These are phyloP conservation scores for Phytophthora melonis DNA, from an alignment of 352 stramenopile species.

Conservation along the genomic window DNA sequence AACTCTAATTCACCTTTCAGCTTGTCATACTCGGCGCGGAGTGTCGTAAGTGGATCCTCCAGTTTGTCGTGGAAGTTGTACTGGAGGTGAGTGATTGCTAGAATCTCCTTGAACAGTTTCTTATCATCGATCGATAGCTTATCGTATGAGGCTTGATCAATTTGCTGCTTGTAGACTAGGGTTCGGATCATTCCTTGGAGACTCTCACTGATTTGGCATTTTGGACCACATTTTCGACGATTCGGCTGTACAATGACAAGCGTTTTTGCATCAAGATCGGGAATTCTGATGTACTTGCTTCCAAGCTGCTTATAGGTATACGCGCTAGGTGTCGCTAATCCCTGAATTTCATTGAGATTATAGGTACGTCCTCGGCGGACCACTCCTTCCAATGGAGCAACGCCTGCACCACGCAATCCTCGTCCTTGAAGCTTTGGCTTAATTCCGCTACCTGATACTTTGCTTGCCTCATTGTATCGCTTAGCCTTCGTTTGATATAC, in stretches of 20 bases:
- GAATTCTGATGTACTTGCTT: constrained; percentile 5
- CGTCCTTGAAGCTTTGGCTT: background rate
- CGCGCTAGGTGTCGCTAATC: background rate
- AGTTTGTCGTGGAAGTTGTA: background rate
- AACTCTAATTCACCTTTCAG: constrained; percentile 26
- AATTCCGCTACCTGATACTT: no score
- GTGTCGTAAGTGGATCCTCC: constrained; percentile 1
- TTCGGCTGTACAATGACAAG: constrained; percentile 22
- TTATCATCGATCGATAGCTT: background rate
- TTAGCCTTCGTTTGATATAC: background rate
- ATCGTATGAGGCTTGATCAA: background rate
- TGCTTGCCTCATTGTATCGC: background rate
- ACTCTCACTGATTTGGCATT: constrained; percentile 12
- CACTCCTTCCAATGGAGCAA: constrained; percentile 6
- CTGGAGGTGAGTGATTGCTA: background rate
- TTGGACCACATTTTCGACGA: constrained; percentile 10
- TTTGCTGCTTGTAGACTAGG: background rate
- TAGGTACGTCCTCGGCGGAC: background rate
- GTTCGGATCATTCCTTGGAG: constrained; percentile 19
- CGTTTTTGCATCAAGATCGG: constrained; percentile 23
- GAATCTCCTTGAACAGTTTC: background rate
- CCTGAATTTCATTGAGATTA: constrained; percentile 2
- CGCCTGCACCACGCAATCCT: background rate
- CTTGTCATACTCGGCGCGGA: constrained; percentile 25
- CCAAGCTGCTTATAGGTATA: background rate